phyloP scores from a whole-genome alignment of 2,329 filamentous ascomycete species.

The Penicillium frequentans region DNA sequence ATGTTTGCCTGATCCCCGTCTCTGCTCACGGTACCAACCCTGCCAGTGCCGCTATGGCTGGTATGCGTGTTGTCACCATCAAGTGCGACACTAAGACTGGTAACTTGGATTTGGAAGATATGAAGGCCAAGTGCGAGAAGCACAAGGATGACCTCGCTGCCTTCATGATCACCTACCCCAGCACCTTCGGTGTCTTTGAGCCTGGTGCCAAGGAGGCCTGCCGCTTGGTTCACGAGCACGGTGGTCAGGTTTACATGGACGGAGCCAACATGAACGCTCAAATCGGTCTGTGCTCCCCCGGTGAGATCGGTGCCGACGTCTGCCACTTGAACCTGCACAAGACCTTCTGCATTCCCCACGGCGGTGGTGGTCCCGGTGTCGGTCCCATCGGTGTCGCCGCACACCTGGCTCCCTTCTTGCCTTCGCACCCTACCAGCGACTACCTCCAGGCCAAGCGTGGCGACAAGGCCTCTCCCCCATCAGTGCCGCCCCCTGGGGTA shows the following conservation, averaged over 20 bases:
- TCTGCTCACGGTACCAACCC: constrained; percentile 97
- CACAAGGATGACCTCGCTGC: constrained; percentile 81
- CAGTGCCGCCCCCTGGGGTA: constrained; percentile 81
- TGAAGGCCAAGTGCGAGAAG: constrained; percentile 85
- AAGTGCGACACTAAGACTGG: constrained; percentile 87
- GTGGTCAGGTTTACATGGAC: constrained; percentile 97
- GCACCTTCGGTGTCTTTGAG: constrained; percentile 93
- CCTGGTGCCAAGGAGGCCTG: constrained; percentile 83
- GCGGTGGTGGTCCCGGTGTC: constrained; percentile 88
- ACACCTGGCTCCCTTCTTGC: constrained; percentile 75
- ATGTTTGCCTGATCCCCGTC: constrained; percentile 91
- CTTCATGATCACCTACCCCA: constrained; percentile 97
- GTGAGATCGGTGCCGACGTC: constrained; percentile 92
- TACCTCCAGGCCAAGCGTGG: constrained; percentile 41
- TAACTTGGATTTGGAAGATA: constrained; percentile 83
- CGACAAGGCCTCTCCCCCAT: constrained; percentile 63
- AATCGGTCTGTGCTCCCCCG: constrained; percentile 90
- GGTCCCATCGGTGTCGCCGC: constrained; percentile 90
- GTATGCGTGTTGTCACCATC: constrained; percentile 89
- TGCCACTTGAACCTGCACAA: constrained; percentile 98
- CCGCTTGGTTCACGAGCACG: constrained; percentile 79
- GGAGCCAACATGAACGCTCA: constrained; percentile 99
- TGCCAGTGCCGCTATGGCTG: constrained; percentile 91
- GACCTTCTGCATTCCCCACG: constrained; percentile 97
- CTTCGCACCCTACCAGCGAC: constrained; percentile 65